These are phyloP conservation scores for Casuarina cunninghamiana DNA, from an alignment of 306 rosid species.

Conservation along the genomic window DNA sequence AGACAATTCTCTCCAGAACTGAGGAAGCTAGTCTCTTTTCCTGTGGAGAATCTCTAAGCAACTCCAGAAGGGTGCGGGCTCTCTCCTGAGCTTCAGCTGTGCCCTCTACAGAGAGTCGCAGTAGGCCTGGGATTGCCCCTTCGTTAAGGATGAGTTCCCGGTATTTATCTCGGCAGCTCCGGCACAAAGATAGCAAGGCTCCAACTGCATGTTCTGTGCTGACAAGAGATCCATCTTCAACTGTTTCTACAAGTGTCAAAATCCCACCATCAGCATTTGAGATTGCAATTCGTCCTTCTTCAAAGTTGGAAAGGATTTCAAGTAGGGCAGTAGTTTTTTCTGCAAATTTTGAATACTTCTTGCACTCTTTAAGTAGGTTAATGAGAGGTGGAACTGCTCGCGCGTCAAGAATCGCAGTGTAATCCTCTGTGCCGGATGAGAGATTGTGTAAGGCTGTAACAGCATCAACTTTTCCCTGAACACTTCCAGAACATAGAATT, in stretches of 20 bases:
- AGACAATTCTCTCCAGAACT: conserved; percentile 69
- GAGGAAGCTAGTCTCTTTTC: conserved; percentile 60
- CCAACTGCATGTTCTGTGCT: conserved; percentile 90
- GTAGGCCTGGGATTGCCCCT: conserved; percentile 90
- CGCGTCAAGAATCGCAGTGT: conserved; percentile 60
- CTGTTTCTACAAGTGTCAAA: conserved; percentile 74
- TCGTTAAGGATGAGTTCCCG: conserved; percentile 77
- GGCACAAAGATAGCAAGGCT: conserved; percentile 63
- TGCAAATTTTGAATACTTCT: conserved; percentile 80
- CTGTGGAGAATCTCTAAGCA: conserved; percentile 79
- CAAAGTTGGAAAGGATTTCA: conserved; percentile 64
- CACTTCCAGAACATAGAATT: conserved; percentile 78
- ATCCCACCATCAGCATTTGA: conserved; percentile 66
- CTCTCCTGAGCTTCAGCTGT: conserved; percentile 65
- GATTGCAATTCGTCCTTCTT: conserved; percentile 71
- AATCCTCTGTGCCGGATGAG: conserved; percentile 52
- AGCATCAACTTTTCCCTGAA: conserved; percentile 86
- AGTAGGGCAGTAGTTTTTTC: conserved; percentile 79
- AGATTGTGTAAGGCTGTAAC: conserved; percentile 80
- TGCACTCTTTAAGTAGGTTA: conserved; percentile 85
- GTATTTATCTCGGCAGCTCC: conserved; percentile 74
- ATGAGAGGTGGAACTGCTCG: conserved; percentile 76
- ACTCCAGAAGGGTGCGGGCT: conserved; percentile 72
- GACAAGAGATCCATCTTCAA: conserved; percentile 82
- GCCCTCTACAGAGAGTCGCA: conserved; percentile 81